phyloP scores from a whole-genome alignment of 371 early-diverging fungal species.

The Mucor sp. region DNA sequence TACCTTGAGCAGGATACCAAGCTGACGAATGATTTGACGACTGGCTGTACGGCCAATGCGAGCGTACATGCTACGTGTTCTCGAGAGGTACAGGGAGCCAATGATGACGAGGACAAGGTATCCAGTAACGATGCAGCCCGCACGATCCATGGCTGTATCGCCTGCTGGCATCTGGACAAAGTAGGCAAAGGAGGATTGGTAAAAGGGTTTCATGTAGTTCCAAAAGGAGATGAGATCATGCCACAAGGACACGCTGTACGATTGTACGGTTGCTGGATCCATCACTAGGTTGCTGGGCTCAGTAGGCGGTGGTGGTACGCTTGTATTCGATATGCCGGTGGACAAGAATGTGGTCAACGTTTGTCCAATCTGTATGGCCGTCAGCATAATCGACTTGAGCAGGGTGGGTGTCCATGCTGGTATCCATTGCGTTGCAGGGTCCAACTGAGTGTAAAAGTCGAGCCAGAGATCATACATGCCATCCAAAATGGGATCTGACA shows the following conservation, averaged over 20 bases:
- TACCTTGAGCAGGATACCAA: constrained; percentile 61
- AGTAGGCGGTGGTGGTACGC: background rate
- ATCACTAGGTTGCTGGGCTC: background rate
- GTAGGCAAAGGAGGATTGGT: background rate
- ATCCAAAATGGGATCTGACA: constrained; percentile 1
- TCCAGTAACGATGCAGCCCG: constrained; percentile 33
- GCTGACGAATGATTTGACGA: constrained; percentile 46
- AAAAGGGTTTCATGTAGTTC: background rate
- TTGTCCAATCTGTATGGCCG: background rate
- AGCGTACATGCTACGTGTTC: background rate
- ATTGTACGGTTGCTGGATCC: background rate
- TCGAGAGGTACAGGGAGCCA: constrained; percentile 34
- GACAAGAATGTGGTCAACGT: background rate
- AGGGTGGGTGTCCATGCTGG: background rate
- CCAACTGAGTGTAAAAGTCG: constrained; percentile 47
- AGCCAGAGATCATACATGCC: background rate
- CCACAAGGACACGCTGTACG: background rate
- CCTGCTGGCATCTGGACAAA: background rate
- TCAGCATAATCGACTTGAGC: background rate
- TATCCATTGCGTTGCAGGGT: background rate
- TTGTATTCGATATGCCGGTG: background rate
- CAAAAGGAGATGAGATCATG: background rate
- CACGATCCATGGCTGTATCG: constrained; percentile 24
- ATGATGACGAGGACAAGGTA: constrained; percentile 30
- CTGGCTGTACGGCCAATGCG: constrained; percentile 33